phyloP scores from a whole-genome alignment of 257 asterid species.

The Solanum gandarillasii region DNA sequence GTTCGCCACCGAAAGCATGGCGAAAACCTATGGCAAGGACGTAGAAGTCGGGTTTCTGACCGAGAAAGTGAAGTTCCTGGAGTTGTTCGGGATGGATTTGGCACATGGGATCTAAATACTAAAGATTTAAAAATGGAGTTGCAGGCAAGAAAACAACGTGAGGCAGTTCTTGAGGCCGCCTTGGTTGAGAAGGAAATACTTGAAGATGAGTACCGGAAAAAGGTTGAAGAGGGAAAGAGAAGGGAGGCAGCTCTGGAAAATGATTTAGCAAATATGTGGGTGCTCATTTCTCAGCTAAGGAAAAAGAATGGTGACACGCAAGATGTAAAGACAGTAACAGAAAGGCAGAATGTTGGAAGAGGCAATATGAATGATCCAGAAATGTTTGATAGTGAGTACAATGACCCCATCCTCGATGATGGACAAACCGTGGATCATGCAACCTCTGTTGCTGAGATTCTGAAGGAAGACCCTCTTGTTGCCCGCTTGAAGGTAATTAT shows the following conservation, averaged over 20 bases:
- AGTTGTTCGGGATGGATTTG: constrained; percentile 52
- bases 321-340: constrained; percentile 25
- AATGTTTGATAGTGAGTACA: constrained; percentile 25
- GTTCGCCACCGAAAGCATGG: constrained; percentile 43
- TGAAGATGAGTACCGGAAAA: constrained; percentile 75
- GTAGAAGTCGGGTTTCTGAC: constrained; percentile 51
- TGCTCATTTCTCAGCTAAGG: constrained; percentile 89
- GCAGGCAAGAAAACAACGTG: constrained; percentile 83
- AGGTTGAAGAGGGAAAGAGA: constrained; percentile 71
- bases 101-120: constrained; percentile 61
- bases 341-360: constrained; percentile 17
- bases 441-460: constrained; percentile 23
- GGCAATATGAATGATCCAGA: constrained; percentile 25
- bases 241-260: constrained; percentile 86
- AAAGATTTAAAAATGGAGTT: constrained; percentile 79
- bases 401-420: constrained; percentile 26
- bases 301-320: constrained; percentile 41
- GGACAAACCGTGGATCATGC: constrained; percentile 21
- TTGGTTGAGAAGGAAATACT: constrained; percentile 76
- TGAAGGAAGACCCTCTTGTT: constrained; percentile 78
- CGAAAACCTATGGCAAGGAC: constrained; percentile 45
- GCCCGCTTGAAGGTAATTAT: constrained; percentile 65
- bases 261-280: constrained; percentile 99
- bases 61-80: constrained; percentile 46
- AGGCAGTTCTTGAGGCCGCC: constrained; percentile 76